phyloP scores from a whole-genome alignment of 1,284 basidiomycete genomes.

The Rhodotorula sp. region DNA sequence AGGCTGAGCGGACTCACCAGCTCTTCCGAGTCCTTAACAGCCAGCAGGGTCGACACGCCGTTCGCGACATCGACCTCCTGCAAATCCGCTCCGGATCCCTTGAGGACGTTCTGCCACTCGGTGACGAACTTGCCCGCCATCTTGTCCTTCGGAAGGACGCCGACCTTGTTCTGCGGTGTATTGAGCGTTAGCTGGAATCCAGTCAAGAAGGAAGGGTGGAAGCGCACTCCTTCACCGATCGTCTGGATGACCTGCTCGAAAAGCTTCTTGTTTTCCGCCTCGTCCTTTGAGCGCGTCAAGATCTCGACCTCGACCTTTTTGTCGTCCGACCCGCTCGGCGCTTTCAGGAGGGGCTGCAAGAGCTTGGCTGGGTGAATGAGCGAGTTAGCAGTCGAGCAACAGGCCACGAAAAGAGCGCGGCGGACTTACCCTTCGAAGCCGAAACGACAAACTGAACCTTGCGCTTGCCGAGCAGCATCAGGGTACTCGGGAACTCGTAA shows the following conservation, averaged over 20 bases:
- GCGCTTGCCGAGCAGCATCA: constrained; percentile 69
- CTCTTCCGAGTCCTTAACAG: constrained; percentile 87
- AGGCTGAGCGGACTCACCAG: constrained; percentile 58
- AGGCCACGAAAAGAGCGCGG: too few relatives aligned
- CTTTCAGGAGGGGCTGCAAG: constrained; percentile 35
- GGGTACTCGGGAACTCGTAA: constrained; percentile 93
- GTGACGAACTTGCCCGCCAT: constrained; percentile 73
- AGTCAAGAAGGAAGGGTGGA: not conserved
- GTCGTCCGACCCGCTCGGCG: constrained; percentile 16
- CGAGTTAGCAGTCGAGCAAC: too few relatives aligned
- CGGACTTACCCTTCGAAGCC: constrained; percentile 71
- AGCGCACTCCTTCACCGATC: constrained; percentile 36
- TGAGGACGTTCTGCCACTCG: constrained; percentile 65
- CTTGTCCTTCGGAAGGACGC: constrained; percentile 70
- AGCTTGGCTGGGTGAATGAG: constrained; percentile 37
- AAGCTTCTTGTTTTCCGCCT: constrained; percentile 48
- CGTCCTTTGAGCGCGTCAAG: constrained; percentile 49
- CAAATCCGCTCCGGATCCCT: constrained; percentile 48
- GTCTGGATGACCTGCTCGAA: constrained; percentile 45
- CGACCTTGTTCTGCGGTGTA: constrained; percentile 57
- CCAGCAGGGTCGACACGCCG: constrained; percentile 73
- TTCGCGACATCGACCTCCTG: constrained; percentile 74
- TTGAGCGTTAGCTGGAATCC: not conserved
- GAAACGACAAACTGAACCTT: constrained; percentile 80
- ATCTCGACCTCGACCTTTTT: constrained; percentile 46